Base-by-base conservation (phyloP, 2,329 filamentous ascomycete genomes). In the Ophiostoma populinum region DNA sequence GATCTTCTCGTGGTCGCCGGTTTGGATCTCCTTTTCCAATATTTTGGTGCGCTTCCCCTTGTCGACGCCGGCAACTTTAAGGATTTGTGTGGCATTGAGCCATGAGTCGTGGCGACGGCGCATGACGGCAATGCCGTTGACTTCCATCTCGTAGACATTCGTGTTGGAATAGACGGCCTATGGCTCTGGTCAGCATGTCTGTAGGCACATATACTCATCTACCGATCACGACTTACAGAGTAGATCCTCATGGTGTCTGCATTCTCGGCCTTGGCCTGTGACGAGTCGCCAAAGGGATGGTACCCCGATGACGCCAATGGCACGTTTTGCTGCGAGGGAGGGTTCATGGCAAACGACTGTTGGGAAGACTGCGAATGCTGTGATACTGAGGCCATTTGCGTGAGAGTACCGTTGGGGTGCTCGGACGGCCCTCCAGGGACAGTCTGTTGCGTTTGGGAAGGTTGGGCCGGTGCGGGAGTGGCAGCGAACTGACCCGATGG, bases 21-120 rank as follows among this genome's bases (percentile, higher is more conserved):
- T 90, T 43, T 92, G 73, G 40, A 98, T 93, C 56, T 98, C 90
- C 57, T 95, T 95, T 54, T 98, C 90, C 34, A 98, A 66, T 7
- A 95, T 92, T 56, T 95, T 95, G 39, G 90, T 95, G 46, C 90
- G 79, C 58, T 93, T 92, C 40, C 87, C 90, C 59, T 98, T 98
- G 52, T 94, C 87, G 41, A 98, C 85, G 34, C 86, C 86, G 24
- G 90, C 90, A 24, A 95, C 86, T 52, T 98, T 98, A 44, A 98
- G 70, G 45, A 98, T 95, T 55, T 98, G 90, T 0, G 90, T 98
- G 35, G 90, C 90, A 58, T 98, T 98, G 45, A 98, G 67, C 82
- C 87, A 95, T 45, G 83, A 87, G 55, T 98, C 90, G 46, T 80
- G 79, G 44, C 90, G 78, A 39, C 90, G 77, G 53, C 90, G 82